Base-by-base conservation (phyloP, 139 green algal genomes). In the Volvox reticuliferus region DNA sequence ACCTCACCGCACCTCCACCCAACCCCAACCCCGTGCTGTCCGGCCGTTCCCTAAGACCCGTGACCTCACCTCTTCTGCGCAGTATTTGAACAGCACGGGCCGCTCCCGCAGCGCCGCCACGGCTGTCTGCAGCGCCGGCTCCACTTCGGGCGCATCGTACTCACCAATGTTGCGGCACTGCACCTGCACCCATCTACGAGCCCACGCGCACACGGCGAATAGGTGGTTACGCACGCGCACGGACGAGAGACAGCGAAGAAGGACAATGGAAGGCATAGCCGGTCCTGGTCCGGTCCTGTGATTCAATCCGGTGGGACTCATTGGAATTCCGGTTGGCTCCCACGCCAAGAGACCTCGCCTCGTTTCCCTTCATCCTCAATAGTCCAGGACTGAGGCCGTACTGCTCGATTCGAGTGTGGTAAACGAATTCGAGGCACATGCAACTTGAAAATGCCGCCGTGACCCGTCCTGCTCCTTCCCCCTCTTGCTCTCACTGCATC, bases 81-180 rank as follows among this genome's bases (percentile, higher is more conserved):
- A 99, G 93, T 99, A 99, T 76, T 96, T 96, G 94, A 99, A 99
- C 83, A 99, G 95, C 82, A 99, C 96, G 0, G 97, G 97, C 30
- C 98, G 93, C 71, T 97, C 93, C 2, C 94, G 87, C 83, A 99
- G 95, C 35, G 97, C 96, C 32, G 83, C 79, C n/a, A 98, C 94
- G 5, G 98, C 98, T 21, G 92, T 91, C 76, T 97, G 95, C 75
- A 99, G 96, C 79, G 96, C 88, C 5, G 94, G 89, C 87, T 96
- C 93, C 37, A 99, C 96, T 92, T 99, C 98, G 0, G 96, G 96
- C 1, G 96, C 96, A 62, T 99, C 98, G 71, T 93, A 93, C 50
- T 99, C 97, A 2, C 95, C 96, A 33, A 99, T 96, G 28, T 86
- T 93, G 22, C 95, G 95, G 88, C 98, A 99, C 93, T 99, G 96